Evolutionary conservation across 495 filamentous ascomycete genomes (phyloP).

Genomic region (Aspergillus ellipticus): DNA sequence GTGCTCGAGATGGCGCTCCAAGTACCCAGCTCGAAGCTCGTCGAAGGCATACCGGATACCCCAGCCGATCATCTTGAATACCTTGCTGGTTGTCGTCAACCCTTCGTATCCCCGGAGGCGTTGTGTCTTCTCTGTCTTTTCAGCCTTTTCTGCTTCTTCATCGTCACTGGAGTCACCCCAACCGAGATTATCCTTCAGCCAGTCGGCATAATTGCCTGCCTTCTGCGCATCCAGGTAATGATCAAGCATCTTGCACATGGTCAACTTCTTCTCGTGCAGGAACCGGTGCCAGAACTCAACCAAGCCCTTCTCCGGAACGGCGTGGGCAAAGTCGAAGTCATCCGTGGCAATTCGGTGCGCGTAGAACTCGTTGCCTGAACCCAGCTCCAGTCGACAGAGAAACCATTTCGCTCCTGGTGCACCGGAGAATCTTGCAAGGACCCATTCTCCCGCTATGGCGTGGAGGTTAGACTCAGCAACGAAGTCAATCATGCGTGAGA

Average conservation of each 20-base stretch:
- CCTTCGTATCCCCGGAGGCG: neutral
- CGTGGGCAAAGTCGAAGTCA: conserved; percentile 17
- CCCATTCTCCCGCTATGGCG: conserved; percentile 45
- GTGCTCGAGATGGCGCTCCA: neutral
- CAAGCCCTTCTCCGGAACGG: conserved; percentile 15
- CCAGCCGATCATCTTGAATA: neutral
- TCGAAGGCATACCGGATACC: neutral
- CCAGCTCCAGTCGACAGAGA: conserved; percentile 42
- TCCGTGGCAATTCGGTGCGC: conserved; percentile 13
- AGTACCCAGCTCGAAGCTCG: neutral
- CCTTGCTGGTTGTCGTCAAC: neutral
- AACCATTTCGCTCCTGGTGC: conserved; percentile 42
- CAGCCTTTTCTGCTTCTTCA: neutral
- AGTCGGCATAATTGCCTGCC: neutral
- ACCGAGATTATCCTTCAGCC: neutral
- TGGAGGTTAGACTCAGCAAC: conserved; percentile 36
- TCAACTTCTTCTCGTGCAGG: conserved; percentile 13
- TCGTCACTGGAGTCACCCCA: neutral
- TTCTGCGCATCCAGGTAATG: neutral
- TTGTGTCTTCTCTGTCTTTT: neutral
- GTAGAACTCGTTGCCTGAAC: conserved; percentile 11
- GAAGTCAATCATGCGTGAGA: conserved; percentile 38
- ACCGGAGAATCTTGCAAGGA: conserved; percentile 43
- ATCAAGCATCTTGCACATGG: neutral
- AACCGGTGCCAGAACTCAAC: conserved; percentile 20